Conservation (phyloP, 2,329 filamentous ascomycete genomes). For the Pyricularia pennisetigena region DNA sequence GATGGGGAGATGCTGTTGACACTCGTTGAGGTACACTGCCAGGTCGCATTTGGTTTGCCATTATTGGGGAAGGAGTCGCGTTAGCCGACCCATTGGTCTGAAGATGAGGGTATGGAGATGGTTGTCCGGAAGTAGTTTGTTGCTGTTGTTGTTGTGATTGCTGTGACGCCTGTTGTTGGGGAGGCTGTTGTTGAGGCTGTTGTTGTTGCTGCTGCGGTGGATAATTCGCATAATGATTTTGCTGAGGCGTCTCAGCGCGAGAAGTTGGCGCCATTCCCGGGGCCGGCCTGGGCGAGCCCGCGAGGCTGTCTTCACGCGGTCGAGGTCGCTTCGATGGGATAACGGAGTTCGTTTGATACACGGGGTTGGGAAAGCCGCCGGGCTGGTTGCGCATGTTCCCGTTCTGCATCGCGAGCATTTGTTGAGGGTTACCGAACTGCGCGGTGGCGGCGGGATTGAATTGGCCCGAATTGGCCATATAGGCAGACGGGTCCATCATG, state of each 20-base stretch:
- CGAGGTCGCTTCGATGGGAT: conserved; percentile 84
- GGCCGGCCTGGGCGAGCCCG: conserved; percentile 69
- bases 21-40: conserved; percentile 69
- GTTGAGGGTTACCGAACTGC: conserved; percentile 47
- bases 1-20: conserved; percentile 85
- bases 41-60: conserved; percentile 68
- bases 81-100: conserved; percentile 72
- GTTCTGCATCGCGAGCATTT: conserved; percentile 63
- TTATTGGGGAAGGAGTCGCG: conserved; percentile 86
- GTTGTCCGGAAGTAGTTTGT: conserved; percentile 53
- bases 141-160: conserved; percentile 55
- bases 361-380: conserved; percentile 65
- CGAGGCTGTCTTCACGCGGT: conserved; percentile 73
- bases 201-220: conserved; percentile 30
- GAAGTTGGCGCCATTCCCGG: conserved; percentile 67
- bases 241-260: conserved; percentile 86
- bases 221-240: conserved; percentile 62
- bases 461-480: conserved; percentile 49
- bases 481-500: conserved; percentile 58
- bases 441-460: conserved; percentile 40
- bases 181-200: background rate
- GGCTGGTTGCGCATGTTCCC: conserved; percentile 76
- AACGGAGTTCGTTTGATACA: conserved; percentile 76
- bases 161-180: background rate
- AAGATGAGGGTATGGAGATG: conserved; percentile 70